Conservation (phyloP, 1,284 basidiomycete genomes). For the Fomitiporia mediterranea region DNA sequence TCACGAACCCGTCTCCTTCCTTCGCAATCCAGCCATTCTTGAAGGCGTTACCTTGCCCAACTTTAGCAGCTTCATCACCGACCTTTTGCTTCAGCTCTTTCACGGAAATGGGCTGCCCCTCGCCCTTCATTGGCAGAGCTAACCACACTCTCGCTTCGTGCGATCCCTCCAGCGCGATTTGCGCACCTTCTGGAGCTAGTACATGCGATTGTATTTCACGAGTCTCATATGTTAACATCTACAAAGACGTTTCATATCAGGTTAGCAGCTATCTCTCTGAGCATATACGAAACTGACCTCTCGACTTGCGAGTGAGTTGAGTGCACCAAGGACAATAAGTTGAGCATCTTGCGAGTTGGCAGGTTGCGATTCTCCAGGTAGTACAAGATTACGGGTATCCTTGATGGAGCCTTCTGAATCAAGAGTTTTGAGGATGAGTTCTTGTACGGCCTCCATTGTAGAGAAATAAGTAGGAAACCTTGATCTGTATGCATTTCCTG, state of each 20-base stretch:
- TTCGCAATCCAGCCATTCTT: slow-evolving; percentile 97
- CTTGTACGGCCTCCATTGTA: slow-evolving; percentile 61
- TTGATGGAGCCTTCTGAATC: slow-evolving; percentile 54
- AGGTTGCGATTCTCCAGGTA: slow-evolving; percentile 58
- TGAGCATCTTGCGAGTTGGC: slow-evolving; percentile 71
- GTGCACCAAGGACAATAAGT: slow-evolving; percentile 76
- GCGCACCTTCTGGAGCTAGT: slow-evolving; percentile 77
- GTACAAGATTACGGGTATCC: slow-evolving; percentile 69
- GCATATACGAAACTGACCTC: slow-evolving; percentile 53
- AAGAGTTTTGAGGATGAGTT: slow-evolving; percentile 72
- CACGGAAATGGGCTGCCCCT: slow-evolving; percentile 59
- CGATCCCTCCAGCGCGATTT: slow-evolving; percentile 79
- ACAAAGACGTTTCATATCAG: slow-evolving; percentile 16
- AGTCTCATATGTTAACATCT: slow-evolving; percentile 86
- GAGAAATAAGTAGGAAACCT: background rate
- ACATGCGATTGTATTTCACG: slow-evolving; percentile 72
- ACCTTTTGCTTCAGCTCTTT: slow-evolving; percentile 69
- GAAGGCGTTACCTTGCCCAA: slow-evolving; percentile 94
- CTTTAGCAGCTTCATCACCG: slow-evolving; percentile 82
- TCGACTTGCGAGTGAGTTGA: slow-evolving; percentile 84
- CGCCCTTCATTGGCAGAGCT: slow-evolving; percentile 69
- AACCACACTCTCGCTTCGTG: slow-evolving; percentile 92
- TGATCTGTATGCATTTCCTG: background rate
- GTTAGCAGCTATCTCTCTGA: background rate
- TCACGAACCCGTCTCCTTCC: slow-evolving; percentile 84